These are phyloP conservation scores for Pinus tabuliformis DNA, from an alignment of 75 land plant species.

Conservation along the genomic window DNA sequence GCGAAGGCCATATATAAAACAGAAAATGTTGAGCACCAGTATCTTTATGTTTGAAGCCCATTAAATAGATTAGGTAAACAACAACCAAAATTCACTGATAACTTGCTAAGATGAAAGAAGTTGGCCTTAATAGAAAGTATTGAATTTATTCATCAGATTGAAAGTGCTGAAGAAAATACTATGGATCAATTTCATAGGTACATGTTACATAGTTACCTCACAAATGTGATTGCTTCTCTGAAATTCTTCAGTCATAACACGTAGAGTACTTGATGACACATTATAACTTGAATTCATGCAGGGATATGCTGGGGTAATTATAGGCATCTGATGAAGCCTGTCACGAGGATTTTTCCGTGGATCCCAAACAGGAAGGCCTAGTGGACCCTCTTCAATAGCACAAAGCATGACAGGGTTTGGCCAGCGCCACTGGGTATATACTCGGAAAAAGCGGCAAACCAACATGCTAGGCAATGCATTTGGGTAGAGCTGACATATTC, in stretches of 20 bases:
- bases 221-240: slow-evolving; percentile 76
- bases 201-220: slow-evolving; percentile 43
- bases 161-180: neutral
- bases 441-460: slow-evolving; percentile 88
- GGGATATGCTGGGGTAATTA: slow-evolving; percentile 97
- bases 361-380: slow-evolving; percentile 91
- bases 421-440: slow-evolving; percentile 95
- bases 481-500: slow-evolving; percentile 93
- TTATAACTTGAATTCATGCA: slow-evolving; percentile 99
- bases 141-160: neutral
- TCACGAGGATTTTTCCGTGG: slow-evolving; percentile 83
- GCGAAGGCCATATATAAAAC: no score
- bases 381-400: slow-evolving; percentile 76
- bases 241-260: slow-evolving; percentile 92
- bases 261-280: slow-evolving; percentile 86
- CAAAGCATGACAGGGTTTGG: slow-evolving; percentile 99
- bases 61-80: neutral
- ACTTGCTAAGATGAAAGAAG: neutral
- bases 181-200: neutral
- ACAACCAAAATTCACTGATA: neutral
- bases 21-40: no score
- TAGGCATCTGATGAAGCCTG: slow-evolving; percentile 84
- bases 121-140: neutral
- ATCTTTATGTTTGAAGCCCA: no score
- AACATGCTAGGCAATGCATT: slow-evolving; percentile 91